Evolutionary conservation across 1,139 yeast species (phyloP).

Genomic region (Tardiomyces depauwii): DNA sequence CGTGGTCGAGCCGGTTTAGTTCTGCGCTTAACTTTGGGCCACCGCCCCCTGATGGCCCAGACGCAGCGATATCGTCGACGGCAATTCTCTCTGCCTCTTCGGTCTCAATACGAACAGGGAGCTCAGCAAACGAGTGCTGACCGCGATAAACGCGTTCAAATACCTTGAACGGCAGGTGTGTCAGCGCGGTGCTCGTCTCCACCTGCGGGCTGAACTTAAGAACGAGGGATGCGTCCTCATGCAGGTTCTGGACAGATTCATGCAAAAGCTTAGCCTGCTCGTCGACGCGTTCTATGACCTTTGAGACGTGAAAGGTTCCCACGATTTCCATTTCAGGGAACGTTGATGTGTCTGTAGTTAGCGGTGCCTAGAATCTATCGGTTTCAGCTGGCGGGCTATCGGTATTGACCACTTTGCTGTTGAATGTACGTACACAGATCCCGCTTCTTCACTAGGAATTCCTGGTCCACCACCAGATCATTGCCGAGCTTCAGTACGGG

Average conservation of each 20-base stretch:
- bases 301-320: conserved; percentile 23
- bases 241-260: conserved; percentile 7
- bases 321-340: conserved; percentile 23
- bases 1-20: neutral
- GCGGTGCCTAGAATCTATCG: neutral
- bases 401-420: neutral
- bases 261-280: conserved; percentile 13
- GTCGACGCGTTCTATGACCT: conserved; percentile 9
- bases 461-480: conserved; percentile 14
- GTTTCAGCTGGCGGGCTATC: too few species aligned
- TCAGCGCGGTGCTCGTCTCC: conserved; percentile 3
- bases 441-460: conserved; percentile 13
- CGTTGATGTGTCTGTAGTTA: conserved; percentile 16
- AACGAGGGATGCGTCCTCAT: conserved; percentile 11
- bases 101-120: conserved; percentile 20
- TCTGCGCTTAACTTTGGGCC: neutral
- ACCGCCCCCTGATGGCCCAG: neutral
- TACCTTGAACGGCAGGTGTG: conserved; percentile 21
- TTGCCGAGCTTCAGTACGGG: conserved; percentile 5
- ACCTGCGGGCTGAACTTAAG: conserved; percentile 12
- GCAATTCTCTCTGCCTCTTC: conserved; percentile 28
- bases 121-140: conserved; percentile 10
- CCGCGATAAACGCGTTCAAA: conserved; percentile 11
- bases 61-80: conserved; percentile 14
- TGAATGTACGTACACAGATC: conserved; percentile 13